phyloP scores from a whole-genome alignment of 2,329 filamentous ascomycete genomes.

The Mycocentrospora acerina region DNA sequence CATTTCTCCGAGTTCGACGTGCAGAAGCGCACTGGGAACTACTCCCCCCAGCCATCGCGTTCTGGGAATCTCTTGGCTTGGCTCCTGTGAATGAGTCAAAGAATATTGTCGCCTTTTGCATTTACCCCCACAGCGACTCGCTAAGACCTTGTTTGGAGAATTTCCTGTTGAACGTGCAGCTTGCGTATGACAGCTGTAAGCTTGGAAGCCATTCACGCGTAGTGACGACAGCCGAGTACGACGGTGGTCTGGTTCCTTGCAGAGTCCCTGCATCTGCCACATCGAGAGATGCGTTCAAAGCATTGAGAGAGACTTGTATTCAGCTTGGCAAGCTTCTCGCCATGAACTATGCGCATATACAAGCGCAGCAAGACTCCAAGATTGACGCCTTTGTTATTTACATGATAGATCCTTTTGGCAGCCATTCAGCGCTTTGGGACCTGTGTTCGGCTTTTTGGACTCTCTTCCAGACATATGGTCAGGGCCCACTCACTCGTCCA shows the following conservation, averaged over 20 bases:
- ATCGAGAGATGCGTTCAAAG: slow-evolving; percentile 29
- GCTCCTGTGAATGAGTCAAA: slow-evolving; percentile 71
- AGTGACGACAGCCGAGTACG: slow-evolving; percentile 40
- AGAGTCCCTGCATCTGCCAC: slow-evolving; percentile 17
- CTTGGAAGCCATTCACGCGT: slow-evolving; percentile 63
- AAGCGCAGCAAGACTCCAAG: slow-evolving; percentile 52
- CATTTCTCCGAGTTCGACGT: slow-evolving; percentile 71
- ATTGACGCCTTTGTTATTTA: slow-evolving; percentile 66
- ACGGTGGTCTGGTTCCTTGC: slow-evolving; percentile 37
- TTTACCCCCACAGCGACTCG: slow-evolving; percentile 68
- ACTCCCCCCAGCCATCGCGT: slow-evolving; percentile 70
- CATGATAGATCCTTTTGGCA: slow-evolving; percentile 69
- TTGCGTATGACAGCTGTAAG: slow-evolving; percentile 72
- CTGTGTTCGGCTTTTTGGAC: slow-evolving; percentile 73
- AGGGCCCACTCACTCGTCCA: slow-evolving; percentile 49
- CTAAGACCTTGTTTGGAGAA: slow-evolving; percentile 61
- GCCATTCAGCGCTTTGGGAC: slow-evolving; percentile 62
- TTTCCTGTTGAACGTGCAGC: slow-evolving; percentile 69
- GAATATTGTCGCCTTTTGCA: slow-evolving; percentile 68
- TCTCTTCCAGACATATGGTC: slow-evolving; percentile 65
- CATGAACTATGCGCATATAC: slow-evolving; percentile 35
- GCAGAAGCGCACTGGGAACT: slow-evolving; percentile 70
- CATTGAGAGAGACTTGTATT: slow-evolving; percentile 38
- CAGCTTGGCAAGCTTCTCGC: slow-evolving; percentile 45
- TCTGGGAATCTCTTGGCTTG: slow-evolving; percentile 81